Base-by-base conservation (phyloP, 176 grass and related monocot species). In the Zoysia pacifica region DNA sequence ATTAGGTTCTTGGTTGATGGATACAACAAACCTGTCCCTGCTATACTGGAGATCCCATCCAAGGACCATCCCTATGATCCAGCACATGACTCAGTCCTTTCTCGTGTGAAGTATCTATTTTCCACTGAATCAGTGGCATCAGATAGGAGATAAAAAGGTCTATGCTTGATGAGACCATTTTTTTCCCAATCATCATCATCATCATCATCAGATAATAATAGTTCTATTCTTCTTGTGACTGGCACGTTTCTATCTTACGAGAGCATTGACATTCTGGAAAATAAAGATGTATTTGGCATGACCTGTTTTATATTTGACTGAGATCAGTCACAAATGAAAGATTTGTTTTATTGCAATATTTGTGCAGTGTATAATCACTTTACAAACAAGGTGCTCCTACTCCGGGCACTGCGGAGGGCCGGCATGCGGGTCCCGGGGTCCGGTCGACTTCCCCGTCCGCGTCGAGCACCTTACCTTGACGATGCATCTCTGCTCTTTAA, bases 41-140 rank as follows among this genome's bases (percentile, higher is more conserved):
- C 91, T 62, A 97, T 97, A 61, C 51, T 97, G 81, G 94, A 97
- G 70, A 97, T 97, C 70, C 91, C 94, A 69, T 93, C 94, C 62
- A 97, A 97, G 88, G 94, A 97, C 15, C 91, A 97, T 86, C 94
- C 94, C 0, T 97, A 97, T 68, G 94, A 97, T 59, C 94, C 91
- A 11, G 86, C 82, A 12, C 85, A 78, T 4, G 91, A 97, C 74
- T 97, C 94, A 0, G 91, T 89, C 11, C 84, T 93, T 62, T 97
- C 91, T 83, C 89, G 94, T 1, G 94, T 97, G 81, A 87, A 79
- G 51, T 90, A 97, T 65, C 88, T 97, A 43, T 97, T 97, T 77
- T 89, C 86, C 47, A 8, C 89, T 6, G 94, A 97, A 79, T 93
- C 94, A 53, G 91, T 94, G 19, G 88, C 93, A 9, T 87, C 89